phyloP scores from a whole-genome alignment of 148 eudicot genomes.

The Vaccinium macrocarpon region DNA sequence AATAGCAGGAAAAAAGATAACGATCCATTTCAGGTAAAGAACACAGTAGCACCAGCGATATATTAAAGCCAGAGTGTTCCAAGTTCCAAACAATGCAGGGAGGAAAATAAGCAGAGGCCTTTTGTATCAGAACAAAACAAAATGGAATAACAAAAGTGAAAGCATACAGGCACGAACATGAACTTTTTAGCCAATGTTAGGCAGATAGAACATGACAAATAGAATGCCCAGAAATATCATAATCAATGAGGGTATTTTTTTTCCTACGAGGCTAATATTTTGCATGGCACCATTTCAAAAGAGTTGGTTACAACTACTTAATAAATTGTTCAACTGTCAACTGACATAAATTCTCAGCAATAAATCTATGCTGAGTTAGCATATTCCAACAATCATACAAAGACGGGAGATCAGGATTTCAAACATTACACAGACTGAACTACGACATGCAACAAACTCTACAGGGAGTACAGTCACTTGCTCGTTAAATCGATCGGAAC shows the following conservation, averaged over 20 bases:
- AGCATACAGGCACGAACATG: neutral
- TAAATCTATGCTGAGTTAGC: neutral
- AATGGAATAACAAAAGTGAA: neutral
- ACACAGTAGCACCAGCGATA: neutral
- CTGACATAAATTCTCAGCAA: neutral
- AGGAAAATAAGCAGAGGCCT: neutral
- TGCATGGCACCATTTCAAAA: conserved; percentile 1
- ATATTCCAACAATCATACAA: neutral
- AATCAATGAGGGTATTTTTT: neutral
- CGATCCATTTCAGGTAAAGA: neutral
- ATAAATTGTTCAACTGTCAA: neutral
- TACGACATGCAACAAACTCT: neutral
- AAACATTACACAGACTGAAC: neutral
- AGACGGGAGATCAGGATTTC: neutral
- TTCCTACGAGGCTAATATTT: neutral
- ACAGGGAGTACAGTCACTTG: neutral
- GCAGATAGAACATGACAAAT: neutral
- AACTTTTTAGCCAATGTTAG: neutral
- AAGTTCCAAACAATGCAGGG: neutral
- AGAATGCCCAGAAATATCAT: neutral
- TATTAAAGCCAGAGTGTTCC: neutral
- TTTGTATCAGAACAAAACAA: neutral
- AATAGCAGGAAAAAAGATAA: neutral
- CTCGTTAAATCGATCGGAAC: neutral
- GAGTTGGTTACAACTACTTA: neutral